These are phyloP conservation scores for Candida buenavistaensis DNA, from an alignment of 1,139 yeast genomes.

Conservation along the genomic window DNA sequence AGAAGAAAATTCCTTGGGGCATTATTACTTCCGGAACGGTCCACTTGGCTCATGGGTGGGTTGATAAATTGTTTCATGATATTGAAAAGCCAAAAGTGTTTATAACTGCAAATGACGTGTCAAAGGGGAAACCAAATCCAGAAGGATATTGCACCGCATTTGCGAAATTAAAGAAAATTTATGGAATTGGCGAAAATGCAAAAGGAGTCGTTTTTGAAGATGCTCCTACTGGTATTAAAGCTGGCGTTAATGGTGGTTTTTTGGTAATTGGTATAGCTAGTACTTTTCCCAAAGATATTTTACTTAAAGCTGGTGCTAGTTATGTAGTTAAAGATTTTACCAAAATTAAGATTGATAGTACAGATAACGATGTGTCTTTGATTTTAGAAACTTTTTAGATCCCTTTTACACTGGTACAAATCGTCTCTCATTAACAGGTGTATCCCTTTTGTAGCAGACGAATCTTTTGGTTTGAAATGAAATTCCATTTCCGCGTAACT, in stretches of 20 bases:
- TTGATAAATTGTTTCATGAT: slow-evolving; percentile 14
- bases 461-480: too few species aligned
- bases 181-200: slow-evolving; percentile 2
- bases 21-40: slow-evolving; percentile 23
- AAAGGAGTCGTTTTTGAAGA: slow-evolving; percentile 23
- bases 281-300: slow-evolving; percentile 17
- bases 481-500: too few species aligned
- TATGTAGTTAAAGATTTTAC: slow-evolving; percentile 20
- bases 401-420: not conserved
- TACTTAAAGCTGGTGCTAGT: slow-evolving; percentile 22
- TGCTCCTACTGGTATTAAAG: slow-evolving; percentile 22
- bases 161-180: slow-evolving; percentile 10
- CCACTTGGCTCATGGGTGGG: slow-evolving; percentile 21
- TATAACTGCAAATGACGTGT: slow-evolving; percentile 23
- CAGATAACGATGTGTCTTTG: slow-evolving; percentile 1
- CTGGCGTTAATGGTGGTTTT: slow-evolving; percentile 22
- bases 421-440: too few species aligned
- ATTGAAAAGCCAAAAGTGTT: slow-evolving; percentile 17
- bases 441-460: too few species aligned
- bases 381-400: slow-evolving; percentile 5
- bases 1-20: slow-evolving; percentile 17
- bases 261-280: slow-evolving; percentile 22
- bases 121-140: slow-evolving; percentile 16
- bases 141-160: slow-evolving; percentile 21
- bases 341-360: slow-evolving; percentile 11